Conservation (phyloP, 2,329 filamentous ascomycete genomes). For the Phymatotrichopsis omnivora region DNA sequence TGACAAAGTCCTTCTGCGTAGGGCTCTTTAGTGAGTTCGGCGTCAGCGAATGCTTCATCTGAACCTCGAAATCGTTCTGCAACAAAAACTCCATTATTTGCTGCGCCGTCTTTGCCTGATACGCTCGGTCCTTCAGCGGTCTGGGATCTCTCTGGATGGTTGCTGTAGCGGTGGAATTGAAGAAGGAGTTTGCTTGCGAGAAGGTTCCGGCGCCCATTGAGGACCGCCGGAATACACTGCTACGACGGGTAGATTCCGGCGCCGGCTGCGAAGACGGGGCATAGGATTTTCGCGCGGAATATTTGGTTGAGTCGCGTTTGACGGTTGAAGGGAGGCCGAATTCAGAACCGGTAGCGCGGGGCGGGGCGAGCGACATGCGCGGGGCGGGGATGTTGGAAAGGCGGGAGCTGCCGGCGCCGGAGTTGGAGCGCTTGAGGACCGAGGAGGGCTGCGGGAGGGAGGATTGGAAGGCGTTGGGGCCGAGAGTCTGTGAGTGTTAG, state of each 20-base stretch:
- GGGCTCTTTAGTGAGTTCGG: constrained; percentile 86
- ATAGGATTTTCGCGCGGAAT: constrained; percentile 60
- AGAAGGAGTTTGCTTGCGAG: constrained; percentile 77
- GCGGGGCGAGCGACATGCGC: constrained; percentile 35
- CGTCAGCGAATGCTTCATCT: constrained; percentile 90
- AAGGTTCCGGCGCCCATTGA: constrained; percentile 54
- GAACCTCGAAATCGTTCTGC: constrained; percentile 91
- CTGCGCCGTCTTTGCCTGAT: constrained; percentile 71
- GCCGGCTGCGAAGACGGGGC: constrained; percentile 48
- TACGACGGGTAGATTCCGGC: constrained; percentile 54
- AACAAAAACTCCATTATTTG: constrained; percentile 87
- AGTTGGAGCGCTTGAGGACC: constrained; percentile 85
- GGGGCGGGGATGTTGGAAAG: constrained; percentile 55
- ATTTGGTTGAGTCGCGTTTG: constrained; percentile 70
- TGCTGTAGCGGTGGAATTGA: constrained; percentile 63
- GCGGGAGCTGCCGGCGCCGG: constrained; percentile 56
- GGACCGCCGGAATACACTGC: constrained; percentile 72
- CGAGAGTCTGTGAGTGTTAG: constrained; percentile 56
- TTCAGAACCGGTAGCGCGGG: constrained; percentile 5
- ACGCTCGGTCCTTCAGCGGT: constrained; percentile 69
- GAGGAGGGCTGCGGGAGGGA: constrained; percentile 84
- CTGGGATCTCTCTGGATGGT: constrained; percentile 79
- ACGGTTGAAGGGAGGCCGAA: constrained; percentile 60
- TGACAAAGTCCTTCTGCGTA: constrained; percentile 96
- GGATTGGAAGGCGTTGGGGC: constrained; percentile 44